Conservation (phyloP, 1,139 yeast species). For the Saccharomyces uvarum region DNA sequence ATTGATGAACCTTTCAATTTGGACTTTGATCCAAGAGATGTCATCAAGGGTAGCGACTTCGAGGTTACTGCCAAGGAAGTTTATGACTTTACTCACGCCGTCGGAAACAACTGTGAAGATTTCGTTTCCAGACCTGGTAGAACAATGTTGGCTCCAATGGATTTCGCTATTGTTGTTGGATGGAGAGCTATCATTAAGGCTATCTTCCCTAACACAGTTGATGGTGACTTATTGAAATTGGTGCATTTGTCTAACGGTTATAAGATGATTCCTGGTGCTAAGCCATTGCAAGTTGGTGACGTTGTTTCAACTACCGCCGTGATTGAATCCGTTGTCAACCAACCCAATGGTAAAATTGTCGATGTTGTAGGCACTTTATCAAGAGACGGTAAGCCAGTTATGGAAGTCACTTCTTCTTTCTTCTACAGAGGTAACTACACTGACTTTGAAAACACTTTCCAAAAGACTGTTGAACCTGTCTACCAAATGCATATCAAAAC, state of each 20-base stretch:
- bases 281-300: conserved; percentile 84
- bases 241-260: conserved; percentile 95
- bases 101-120: conserved; percentile 95
- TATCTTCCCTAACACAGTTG: conserved; percentile 90
- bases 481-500: conserved; percentile 66
- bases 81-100: conserved; percentile 91
- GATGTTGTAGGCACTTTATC: conserved; percentile 87
- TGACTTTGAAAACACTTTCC: conserved; percentile 89
- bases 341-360: conserved; percentile 89
- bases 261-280: conserved; percentile 87
- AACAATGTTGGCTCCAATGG: conserved; percentile 92
- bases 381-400: conserved; percentile 69
- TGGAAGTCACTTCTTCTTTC: conserved; percentile 93
- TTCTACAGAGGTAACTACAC: conserved; percentile 88
- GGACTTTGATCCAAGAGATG: conserved; percentile 60
- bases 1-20: conserved; percentile 65
- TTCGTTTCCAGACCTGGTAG: conserved; percentile 85
- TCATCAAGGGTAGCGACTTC: conserved; percentile 56
- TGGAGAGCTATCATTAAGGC: conserved; percentile 98
- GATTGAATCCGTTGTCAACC: conserved; percentile 82
- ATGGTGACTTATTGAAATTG: conserved; percentile 88
- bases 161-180: conserved; percentile 95
- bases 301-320: conserved; percentile 75
- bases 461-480: conserved; percentile 80
- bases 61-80: conserved; percentile 70